Conservation (phyloP, 148 eudicot species). For the Nepenthes gracilis region DNA sequence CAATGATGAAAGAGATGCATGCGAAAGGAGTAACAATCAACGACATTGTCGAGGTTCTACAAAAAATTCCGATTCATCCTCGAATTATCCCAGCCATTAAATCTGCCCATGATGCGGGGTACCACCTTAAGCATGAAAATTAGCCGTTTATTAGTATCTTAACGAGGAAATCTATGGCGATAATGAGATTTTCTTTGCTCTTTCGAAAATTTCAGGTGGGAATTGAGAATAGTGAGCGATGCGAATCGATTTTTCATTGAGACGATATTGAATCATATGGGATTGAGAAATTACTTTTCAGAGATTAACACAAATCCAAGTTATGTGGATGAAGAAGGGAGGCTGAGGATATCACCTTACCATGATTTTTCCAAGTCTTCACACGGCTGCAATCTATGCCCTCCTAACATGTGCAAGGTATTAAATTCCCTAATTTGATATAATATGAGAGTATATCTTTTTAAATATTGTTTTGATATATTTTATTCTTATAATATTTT, state of each 20-base stretch:
- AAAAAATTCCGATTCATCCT: slow-evolving; percentile 54
- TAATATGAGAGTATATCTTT: too few relatives aligned
- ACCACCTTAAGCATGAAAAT: slow-evolving; percentile 1
- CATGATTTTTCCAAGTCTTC: slow-evolving; percentile 43
- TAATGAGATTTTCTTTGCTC: too few relatives aligned
- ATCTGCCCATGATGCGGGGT: slow-evolving; percentile 78
- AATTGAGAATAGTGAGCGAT: slow-evolving; percentile 81
- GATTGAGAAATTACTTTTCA: slow-evolving; percentile 41
- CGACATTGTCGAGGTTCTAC: slow-evolving; percentile 43
- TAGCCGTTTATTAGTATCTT: too few relatives aligned
- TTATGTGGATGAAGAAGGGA: slow-evolving; percentile 45
- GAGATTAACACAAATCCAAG: slow-evolving; percentile 76
- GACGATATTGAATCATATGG: slow-evolving; percentile 63
- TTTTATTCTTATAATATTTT: neutral
- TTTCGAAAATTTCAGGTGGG: slow-evolving; percentile 32
- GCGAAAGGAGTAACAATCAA: slow-evolving; percentile 46
- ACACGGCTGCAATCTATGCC: slow-evolving; percentile 72
- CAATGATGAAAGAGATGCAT: slow-evolving; percentile 75
- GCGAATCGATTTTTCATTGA: slow-evolving; percentile 76
- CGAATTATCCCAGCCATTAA: slow-evolving; percentile 53
- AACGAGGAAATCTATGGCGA: too few relatives aligned
- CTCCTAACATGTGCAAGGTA: slow-evolving; percentile 99
- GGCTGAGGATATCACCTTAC: slow-evolving; percentile 51
- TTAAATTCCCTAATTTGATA: neutral
- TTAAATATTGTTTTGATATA: neutral